These are phyloP conservation scores for Boletus rufocinnamomeus DNA, from an alignment of 768 basidiomycete genomes.

Conservation along the genomic window DNA sequence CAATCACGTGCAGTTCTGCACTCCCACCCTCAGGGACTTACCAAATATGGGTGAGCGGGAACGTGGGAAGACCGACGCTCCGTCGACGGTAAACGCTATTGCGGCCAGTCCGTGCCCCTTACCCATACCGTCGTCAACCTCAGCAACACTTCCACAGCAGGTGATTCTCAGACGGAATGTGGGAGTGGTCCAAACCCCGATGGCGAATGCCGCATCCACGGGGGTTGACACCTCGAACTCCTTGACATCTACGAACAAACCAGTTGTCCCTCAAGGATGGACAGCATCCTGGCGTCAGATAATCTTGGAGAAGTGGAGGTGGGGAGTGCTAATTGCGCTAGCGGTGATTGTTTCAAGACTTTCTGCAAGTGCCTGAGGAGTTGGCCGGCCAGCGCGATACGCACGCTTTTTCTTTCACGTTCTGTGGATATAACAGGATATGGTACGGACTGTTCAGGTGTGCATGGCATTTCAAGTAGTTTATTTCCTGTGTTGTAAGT, in stretches of 20 bases:
- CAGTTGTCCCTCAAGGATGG: slow-evolving; percentile 48
- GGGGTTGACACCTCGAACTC: slow-evolving; percentile 22
- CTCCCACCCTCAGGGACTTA: slow-evolving; percentile 62
- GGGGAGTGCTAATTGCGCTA: slow-evolving; percentile 75
- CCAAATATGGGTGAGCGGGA: slow-evolving; percentile 94
- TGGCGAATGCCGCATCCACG: slow-evolving; percentile 6
- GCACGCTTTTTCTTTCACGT: slow-evolving; percentile 8
- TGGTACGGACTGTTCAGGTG: slow-evolving; percentile 23
- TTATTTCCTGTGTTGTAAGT: slow-evolving; percentile 17
- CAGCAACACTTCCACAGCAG: slow-evolving; percentile 26
- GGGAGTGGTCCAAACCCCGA: slow-evolving; percentile 27
- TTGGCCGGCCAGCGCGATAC: not conserved
- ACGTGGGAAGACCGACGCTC: slow-evolving; percentile 48
- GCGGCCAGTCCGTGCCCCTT: slow-evolving; percentile 17
- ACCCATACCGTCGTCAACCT: slow-evolving; percentile 22
- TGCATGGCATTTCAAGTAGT: slow-evolving; percentile 19
- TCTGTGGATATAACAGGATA: slow-evolving; percentile 18
- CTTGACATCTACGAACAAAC: slow-evolving; percentile 31
- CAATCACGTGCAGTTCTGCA: slow-evolving; percentile 59
- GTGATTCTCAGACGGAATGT: slow-evolving; percentile 19
- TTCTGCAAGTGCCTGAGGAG: slow-evolving; percentile 48
- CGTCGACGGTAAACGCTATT: slow-evolving; percentile 27
- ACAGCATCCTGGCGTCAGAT: slow-evolving; percentile 63
- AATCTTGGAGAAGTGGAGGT: slow-evolving; percentile 83
- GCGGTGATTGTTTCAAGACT: slow-evolving; percentile 78